These are phyloP conservation scores for Plasmodium reichenowi DNA, from an alignment of 169 alveolate species.

Conservation along the genomic window DNA sequence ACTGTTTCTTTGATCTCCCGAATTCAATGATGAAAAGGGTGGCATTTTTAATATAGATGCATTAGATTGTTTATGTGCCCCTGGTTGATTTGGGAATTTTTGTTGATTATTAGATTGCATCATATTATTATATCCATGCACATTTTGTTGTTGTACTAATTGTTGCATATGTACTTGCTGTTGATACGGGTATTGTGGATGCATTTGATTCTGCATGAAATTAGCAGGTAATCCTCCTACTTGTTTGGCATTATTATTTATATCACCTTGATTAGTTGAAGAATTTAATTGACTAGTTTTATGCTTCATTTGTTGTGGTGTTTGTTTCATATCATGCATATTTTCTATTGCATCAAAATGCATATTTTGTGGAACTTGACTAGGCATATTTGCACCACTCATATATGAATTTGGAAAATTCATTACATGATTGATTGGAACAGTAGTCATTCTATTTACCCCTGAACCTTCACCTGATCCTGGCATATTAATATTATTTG, in stretches of 20 bases:
- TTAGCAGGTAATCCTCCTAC: conserved; percentile 10
- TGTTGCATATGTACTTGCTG: conserved; percentile 73
- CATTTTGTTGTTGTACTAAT: conserved; percentile 44
- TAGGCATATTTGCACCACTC: conserved; percentile 21
- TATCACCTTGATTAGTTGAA: conserved; percentile 18
- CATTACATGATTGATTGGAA: conserved; percentile 49
- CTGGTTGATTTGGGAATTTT: conserved; percentile 36
- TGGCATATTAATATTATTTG: background rate
- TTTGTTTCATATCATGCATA: conserved; percentile 56
- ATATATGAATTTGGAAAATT: conserved; percentile 29
- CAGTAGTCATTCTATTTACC: conserved; percentile 16
- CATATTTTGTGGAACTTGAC: conserved; percentile 24
- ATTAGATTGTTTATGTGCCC: conserved; percentile 42
- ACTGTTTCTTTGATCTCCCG: conserved; percentile 52
- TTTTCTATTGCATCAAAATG: conserved; percentile 21
- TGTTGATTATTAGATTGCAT: conserved; percentile 12
- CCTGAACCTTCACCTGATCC: conserved; percentile 4
- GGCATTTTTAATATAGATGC: conserved; percentile 55
- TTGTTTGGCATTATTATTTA: conserved; percentile 20
- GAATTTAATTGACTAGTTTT: conserved; percentile 24
- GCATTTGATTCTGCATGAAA: conserved; percentile 46
- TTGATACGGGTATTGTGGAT: conserved; percentile 50
- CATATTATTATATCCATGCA: conserved; percentile 33
- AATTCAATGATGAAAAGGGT: conserved; percentile 22
- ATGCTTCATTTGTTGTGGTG: conserved; percentile 26